Evolutionary conservation across 805 yeast species (phyloP).

Genomic region (Saturnispora zaruensis): DNA sequence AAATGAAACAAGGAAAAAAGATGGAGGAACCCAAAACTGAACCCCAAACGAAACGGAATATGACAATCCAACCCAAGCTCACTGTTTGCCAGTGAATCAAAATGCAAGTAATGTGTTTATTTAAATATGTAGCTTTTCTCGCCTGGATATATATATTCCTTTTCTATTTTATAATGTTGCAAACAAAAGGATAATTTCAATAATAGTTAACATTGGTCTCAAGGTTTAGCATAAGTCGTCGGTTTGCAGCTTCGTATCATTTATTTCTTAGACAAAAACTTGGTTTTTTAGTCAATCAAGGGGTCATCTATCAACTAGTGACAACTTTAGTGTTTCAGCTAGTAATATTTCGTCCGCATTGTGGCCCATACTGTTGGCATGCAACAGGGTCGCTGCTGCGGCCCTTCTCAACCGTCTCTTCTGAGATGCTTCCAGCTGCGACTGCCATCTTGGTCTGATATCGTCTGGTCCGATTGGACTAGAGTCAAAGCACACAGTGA

Average conservation of each 20-base stretch:
- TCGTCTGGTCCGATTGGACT: constrained; percentile 39
- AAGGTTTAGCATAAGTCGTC: neutral
- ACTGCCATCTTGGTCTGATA: constrained; percentile 92
- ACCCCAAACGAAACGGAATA: neutral
- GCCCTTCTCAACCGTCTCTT: constrained; percentile 74
- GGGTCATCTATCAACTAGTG: constrained; percentile 1
- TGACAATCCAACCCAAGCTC: neutral
- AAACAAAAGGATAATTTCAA: neutral
- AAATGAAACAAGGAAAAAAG: neutral
- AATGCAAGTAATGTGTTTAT: neutral
- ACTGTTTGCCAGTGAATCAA: neutral
- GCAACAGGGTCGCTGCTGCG: constrained; percentile 91
- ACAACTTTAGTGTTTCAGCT: constrained; percentile 3
- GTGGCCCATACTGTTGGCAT: constrained; percentile 35
- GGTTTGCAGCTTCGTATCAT: neutral
- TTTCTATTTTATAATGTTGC: neutral
- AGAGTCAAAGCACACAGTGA: constrained; percentile 63
- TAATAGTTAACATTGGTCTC: neutral
- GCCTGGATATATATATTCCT: neutral
- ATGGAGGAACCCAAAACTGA: neutral
- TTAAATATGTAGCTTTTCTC: neutral
- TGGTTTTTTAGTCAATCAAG: too few relatives aligned
- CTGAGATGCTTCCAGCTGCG: constrained; percentile 61
- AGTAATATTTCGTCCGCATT: constrained; percentile 1
- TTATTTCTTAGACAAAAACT: too few relatives aligned